Evolutionary conservation across 2,329 filamentous ascomycete genomes (phyloP), one percentile per base, ranked within the genome.

Genomic region (Xylaria sp.): DNA sequence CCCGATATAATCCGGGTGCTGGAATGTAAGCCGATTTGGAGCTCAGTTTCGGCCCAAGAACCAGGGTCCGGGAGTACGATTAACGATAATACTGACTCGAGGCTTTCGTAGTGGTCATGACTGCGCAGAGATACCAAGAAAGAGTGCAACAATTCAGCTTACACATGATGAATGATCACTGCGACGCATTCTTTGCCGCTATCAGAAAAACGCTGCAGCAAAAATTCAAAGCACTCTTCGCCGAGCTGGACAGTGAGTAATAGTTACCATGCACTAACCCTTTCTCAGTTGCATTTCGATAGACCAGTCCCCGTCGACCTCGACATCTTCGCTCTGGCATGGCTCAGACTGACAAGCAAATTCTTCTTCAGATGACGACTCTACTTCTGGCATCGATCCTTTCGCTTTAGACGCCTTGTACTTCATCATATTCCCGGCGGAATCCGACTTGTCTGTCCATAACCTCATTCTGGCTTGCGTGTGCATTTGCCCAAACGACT

Each of bases 401-500:
- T 11, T 0, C 7, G 47, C 54, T 10, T 47, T 53, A 6, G 47
- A 57, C 44, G 59, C 51, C 4, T 52, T 63, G 35, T 57, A 52
- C 10, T 55, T 46, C 34, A 19, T 63, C 16, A 2, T 57, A 18
- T 57, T 53, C 18, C 10, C 11, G 1, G 10, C 35, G 6, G 13
- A 3, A 4, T 46, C 47, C 7, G 23, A 52, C 0, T 18, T 34
- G 3, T 13, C 3, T 1, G 35, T n/a, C 2, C 50, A 52, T 4
- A 63, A 63, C 42, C 7, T 61, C n/a, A 55, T 59, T 34, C 19
- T 63, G 2, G 54, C 54, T 10, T 6, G 47, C 19, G 46, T 63
- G 23, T 59, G 50, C 10, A 4, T 55, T 6, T 2, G 42, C 1
- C 39, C 54, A n/a, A 2, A 10, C 10, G 3, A 8, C 2, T 18